Evolutionary conservation across 23 red algal genomes (phyloP), one percentile per base, ranked within the genome.

Genomic region (Agarophyton chilense): DNA sequence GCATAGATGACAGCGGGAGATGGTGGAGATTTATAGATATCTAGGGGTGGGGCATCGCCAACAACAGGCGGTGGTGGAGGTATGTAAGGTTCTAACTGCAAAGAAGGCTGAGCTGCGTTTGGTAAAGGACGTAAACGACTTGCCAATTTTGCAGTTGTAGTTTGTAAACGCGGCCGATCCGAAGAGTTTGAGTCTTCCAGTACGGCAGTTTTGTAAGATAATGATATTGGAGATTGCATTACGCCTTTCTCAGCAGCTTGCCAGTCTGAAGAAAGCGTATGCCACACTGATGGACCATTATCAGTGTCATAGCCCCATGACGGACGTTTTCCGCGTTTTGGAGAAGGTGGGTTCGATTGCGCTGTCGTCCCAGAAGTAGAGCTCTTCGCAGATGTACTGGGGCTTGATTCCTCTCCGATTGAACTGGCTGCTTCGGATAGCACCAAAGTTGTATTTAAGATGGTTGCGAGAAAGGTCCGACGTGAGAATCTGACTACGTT

Each of bases 41-140:
- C 91, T 24, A 94, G 26, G n/a, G 91, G 91, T 2, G 91, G 91
- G 11, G 74, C 91, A 72, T 94, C 91, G 18, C 83, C 92, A 40
- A 89, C 83, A 81, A 89, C 28, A 16, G 92, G 92, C 21, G 84
- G 84, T 10, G 92, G 84, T 33, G 76, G 84, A 31, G 82, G 81
- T 21, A 86, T 53, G 40, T 94, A 94, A 21, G 70, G 65, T n/a
- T 94, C 81, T 31, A 86, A 34, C 42, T 53, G 49, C 50, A 94
- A 49, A 17, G 57, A 74, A 8, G 49, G 70, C 33, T 91, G 47
- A 24, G 65, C 75, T 34, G 88, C 74, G 34, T 53, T 51, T 49
- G 88, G 88, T 21, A 81, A 24, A n/a, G 55, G 72, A 47, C 77
- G 75, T 33, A 81, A 33, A 10, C 76, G 75, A 51, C 64, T 0